Base-by-base conservation (phyloP, 192 early-diverging fungal genomes). In the Entomortierella beljakovae region DNA sequence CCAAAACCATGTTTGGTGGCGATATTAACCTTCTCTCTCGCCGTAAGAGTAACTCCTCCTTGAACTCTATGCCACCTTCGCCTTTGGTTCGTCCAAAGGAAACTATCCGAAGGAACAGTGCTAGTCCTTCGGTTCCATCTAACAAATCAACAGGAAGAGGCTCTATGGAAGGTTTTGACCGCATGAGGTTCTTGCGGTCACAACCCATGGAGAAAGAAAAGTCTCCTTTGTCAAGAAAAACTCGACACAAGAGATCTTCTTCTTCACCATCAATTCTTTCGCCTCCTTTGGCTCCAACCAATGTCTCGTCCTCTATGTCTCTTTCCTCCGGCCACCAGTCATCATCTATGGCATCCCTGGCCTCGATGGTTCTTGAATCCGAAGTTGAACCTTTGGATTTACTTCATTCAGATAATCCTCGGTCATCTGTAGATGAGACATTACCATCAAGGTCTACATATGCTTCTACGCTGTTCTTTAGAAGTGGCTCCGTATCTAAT, bases 91-190 rank as follows among this genome's bases (percentile, higher is more conserved):
- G 31, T 26, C 61, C 66, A 52, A 64, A 61, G 32, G 46, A 28
- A 26, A 25, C 29, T 46, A 69, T 79, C 26, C 66, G 61, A 15
- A 25, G 74, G 8, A 79, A 69, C 50, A 69, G 64, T 50, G 69
- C 74, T 18, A 53, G 38, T 6, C 56, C 74, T 9, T 26, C 74
- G 3, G 66, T 70, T 26, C 67, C 54, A 16, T 59, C 74, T 46
- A 29, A 15, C 23, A 52, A 57, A 7, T 61, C 33, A n/a, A 26
- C 56, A 9, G 61, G 74, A 18, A 52, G 74, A 25, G 40, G 33
- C 0, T 70, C 74, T 2, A 79, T 79, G 66, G 74, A 79, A 66
- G 70, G 50, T 20, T 69, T 42, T 50, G 74, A 79, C 25, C 74
- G 61, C 31, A 46, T 61, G 37, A 57, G 34, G 29, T 60, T 32